Evolutionary conservation across 257 asterid species (phyloP).

Genomic region (Lantana camara): DNA sequence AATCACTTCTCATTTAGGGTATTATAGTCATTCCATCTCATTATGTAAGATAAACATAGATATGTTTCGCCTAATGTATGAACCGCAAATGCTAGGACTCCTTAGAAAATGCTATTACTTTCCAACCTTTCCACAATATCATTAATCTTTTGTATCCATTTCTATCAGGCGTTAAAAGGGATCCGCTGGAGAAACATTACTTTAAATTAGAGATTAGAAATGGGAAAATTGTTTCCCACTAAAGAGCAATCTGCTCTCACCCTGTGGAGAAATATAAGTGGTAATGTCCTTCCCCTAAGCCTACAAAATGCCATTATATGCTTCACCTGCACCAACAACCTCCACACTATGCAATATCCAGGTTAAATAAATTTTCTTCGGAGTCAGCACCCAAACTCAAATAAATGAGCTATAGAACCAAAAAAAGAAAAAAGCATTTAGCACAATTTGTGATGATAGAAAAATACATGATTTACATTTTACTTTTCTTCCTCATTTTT

Average conservation of each 20-base stretch:
- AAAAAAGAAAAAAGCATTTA: too few relatives aligned
- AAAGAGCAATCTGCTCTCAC: not conserved
- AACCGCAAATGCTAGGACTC: not conserved
- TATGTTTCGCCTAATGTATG: not conserved
- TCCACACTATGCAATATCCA: not conserved
- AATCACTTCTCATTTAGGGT: not conserved
- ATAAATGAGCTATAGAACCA: too few relatives aligned
- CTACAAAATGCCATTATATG: not conserved
- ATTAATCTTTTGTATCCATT: not conserved
- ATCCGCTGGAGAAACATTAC: not conserved
- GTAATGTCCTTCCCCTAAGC: not conserved
- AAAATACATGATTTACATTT: not conserved
- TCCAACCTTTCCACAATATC: not conserved
- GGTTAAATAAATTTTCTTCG: not conserved
- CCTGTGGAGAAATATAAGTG: not conserved
- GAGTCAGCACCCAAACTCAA: too few relatives aligned
- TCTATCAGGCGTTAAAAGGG: not conserved
- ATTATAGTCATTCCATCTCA: not conserved
- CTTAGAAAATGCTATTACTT: not conserved
- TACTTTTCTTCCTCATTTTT: not conserved
- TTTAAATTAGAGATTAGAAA: not conserved
- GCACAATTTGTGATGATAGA: not conserved
- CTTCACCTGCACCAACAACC: slow-evolving; percentile 4
- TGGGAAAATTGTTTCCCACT: not conserved
- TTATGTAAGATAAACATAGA: not conserved